Base-by-base conservation (phyloP, 2,329 filamentous ascomycete species). In the Rosellinia necatrix region DNA sequence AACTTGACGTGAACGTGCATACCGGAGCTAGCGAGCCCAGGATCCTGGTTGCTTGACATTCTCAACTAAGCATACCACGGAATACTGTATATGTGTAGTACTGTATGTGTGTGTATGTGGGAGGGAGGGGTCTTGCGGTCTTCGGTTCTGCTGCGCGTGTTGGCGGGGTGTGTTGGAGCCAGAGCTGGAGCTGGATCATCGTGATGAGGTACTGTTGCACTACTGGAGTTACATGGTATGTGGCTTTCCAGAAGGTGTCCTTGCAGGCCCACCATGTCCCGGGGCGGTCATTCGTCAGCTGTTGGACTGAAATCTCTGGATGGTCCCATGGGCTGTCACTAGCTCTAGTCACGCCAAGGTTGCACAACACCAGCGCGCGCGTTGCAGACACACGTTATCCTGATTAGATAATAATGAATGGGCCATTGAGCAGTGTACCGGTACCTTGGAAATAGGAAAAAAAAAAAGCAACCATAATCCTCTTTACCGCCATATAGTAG, bases 341-440 rank as follows among this genome's bases (percentile, higher is more conserved):
- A 56, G 47, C 53, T 49, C 30, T 42, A 35, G 44, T 53, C 49
- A 42, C 41, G 46, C 41, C 37, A 40, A 53, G 48, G 56, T 57
- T 24, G 53, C 57, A 59, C 54, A 60, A 54, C 57, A 43, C 49
- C 44, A 57, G 38, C 47, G 55, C 22, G n/a, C n/a, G n/a, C n/a
- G 50, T 52, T 55, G 56, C 47, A 43, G 24, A 53, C 19, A 51
- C 41, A 46, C 44, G 37, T 46, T 52, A 44, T 19, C 17, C 38
- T 50, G 57, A 56, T 59, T 59, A 56, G 49, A 59, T 59, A 59
- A 59, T 59, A n/a, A n/a, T n/a, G n/a, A n/a, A n/a, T n/a, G n/a
- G n/a, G n/a, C n/a, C n/a, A n/a, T n/a, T n/a, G n/a, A n/a, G n/a
- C n/a, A n/a, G n/a, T n/a, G n/a, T n/a, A n/a, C n/a, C n/a, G n/a